Evolutionary conservation across 495 filamentous ascomycete genomes (phyloP), one percentile per base, ranked within the genome.

Genomic region (Chlorociboria aeruginascens): DNA sequence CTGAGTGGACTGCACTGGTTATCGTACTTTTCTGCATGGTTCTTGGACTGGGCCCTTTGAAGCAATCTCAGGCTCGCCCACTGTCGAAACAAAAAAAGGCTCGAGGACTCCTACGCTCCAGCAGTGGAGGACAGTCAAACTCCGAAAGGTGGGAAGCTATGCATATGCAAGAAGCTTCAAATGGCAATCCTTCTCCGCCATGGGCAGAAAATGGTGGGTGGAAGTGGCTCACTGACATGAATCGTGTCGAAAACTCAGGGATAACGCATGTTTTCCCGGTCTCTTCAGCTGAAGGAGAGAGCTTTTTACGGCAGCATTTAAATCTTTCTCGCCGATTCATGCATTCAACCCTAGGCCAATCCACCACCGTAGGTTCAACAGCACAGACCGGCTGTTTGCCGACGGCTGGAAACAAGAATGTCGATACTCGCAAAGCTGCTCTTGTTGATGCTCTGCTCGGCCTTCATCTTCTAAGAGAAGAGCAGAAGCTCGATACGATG

Each of bases 381-480:
- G 70, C 72, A 3, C 63, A 72, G 31, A 64, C 74, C 7, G 79
- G 78, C 13, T 79, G 75, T 49, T 65, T 86, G 39, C 82, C 82
- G 33, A 84, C 81, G 8, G 74, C 77, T 10, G 52, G 64, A 32
- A 68, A 68, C 28, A 69, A 71, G 46, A 69, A 69, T 42, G 66
- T 69, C 33, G 70, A 73, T 28, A 65, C 69, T 36, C 75, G 82
- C 30, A 72, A 73, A 16, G 74, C 69, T 43, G 72, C 77, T 30
- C 68, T 87, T 34, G 76, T 77, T 49, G 81, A 78, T 40, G 69
- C 90, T 2, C 67, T 96, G 8, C 68, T 92, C 42, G 80, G 77
- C 11, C 71, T 98, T 17, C 93, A 97, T 62, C 72, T 97, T 7
- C 61, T 94, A 3, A 71, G 83, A 2, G 90, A 98, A 60, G 92